Conservation (phyloP, 805 yeast genomes). For the Ogataea trehalophila region DNA sequence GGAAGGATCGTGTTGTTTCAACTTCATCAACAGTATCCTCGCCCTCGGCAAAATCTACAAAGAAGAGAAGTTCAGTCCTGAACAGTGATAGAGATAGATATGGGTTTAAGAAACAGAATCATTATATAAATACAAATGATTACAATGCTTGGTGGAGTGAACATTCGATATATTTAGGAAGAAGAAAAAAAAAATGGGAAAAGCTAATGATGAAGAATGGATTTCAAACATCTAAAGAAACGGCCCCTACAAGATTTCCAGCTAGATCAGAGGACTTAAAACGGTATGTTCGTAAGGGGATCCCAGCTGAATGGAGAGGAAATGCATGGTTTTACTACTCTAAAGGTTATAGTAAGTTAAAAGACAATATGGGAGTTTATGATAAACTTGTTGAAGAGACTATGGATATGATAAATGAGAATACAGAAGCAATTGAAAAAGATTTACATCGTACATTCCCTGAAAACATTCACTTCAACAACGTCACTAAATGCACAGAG, state of each 20-base stretch:
- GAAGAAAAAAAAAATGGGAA: conserved; percentile 77
- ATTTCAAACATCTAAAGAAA: conserved; percentile 39
- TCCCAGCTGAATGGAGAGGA: conserved; percentile 97
- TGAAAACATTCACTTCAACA: conserved; percentile 78
- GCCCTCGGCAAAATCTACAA: background rate
- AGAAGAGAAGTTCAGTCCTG: conserved; percentile 11
- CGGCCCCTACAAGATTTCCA: conserved; percentile 63
- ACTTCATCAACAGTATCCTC: background rate
- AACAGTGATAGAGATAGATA: conserved; percentile 59
- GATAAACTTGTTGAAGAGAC: conserved; percentile 62
- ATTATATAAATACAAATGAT: conserved; percentile 45
- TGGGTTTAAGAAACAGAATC: conserved; percentile 74
- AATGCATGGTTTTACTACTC: conserved; percentile 96
- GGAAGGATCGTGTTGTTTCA: background rate
- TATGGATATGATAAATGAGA: conserved; percentile 49
- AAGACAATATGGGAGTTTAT: conserved; percentile 69
- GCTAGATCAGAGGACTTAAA: conserved; percentile 73
- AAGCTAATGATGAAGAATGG: conserved; percentile 64
- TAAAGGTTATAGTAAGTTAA: conserved; percentile 59
- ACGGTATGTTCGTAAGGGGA: conserved; percentile 81
- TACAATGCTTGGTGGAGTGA: conserved; percentile 74
- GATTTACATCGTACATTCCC: conserved; percentile 95
- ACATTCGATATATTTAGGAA: conserved; percentile 57
- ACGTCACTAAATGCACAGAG: conserved; percentile 17
- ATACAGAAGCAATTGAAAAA: conserved; percentile 89